A percentile compares a stretch with the other conserved stretches of the same genome.
Conservation (phyloP, 163 green algal species). For the Chlamydomonas reinhardtii region DNA sequence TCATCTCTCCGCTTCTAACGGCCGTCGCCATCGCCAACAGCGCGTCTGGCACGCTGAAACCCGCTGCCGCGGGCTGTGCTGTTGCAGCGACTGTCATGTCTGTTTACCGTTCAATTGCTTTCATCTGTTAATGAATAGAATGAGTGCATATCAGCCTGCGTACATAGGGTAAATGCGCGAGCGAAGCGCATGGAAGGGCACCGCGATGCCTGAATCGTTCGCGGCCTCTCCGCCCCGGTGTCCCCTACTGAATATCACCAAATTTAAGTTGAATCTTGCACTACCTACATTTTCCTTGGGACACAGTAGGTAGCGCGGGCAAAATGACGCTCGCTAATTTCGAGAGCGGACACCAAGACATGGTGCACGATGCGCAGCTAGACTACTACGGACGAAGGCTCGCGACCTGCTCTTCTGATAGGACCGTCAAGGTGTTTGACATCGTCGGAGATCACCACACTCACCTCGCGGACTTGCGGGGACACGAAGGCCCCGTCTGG, state of each 20-base stretch:
- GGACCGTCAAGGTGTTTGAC: constrained; percentile 95
- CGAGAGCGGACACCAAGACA: constrained; percentile 91
- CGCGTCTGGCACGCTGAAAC: background rate
- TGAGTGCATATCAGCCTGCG: too few species aligned
- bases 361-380: constrained; percentile 94
- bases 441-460: constrained; percentile 82
- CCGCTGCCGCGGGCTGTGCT: too few species aligned
- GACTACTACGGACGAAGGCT: constrained; percentile 98
- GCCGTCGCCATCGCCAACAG: constrained; percentile 14
- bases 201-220: too few species aligned
- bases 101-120: too few species aligned
- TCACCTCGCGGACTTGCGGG: constrained; percentile 86
- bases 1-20: constrained; percentile 19
- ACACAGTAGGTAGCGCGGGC: too few species aligned
- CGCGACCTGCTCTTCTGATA: constrained; percentile 95
- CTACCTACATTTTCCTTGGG: too few species aligned
- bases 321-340: constrained; percentile 62
- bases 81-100: background rate
- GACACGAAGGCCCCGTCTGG: constrained; percentile 97
- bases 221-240: too few species aligned
- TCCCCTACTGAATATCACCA: too few species aligned
- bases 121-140: too few species aligned
- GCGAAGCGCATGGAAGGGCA: too few species aligned
- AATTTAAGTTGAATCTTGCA: too few species aligned
- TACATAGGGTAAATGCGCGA: too few species aligned